Percentiles rank a stretch among this genome's conserved stretches.
Evolutionary conservation across 1,284 basidiomycete genomes (phyloP).

Genomic region (Melampsora larici-populina): DNA sequence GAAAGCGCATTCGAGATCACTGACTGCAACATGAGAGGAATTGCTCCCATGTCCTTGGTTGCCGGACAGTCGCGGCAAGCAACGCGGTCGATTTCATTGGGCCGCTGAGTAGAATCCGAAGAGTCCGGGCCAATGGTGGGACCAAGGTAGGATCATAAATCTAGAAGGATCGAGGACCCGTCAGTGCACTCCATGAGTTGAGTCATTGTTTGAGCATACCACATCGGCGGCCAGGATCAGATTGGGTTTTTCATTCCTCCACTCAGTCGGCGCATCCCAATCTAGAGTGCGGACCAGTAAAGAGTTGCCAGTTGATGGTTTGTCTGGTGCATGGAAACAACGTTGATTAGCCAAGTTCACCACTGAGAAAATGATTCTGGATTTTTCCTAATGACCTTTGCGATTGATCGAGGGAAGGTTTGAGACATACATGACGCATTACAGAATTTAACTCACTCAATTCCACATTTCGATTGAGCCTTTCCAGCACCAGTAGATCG

Average conservation of each 20-base stretch:
- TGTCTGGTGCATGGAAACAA: neutral
- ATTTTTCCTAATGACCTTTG: no score
- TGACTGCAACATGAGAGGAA: neutral
- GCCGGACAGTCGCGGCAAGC: neutral
- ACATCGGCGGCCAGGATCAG: constrained; percentile 34
- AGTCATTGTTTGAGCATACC: neutral
- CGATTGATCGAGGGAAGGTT: no score
- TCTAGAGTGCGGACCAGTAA: neutral
- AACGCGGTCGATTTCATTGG: neutral
- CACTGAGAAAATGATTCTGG: no score
- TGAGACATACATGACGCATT: no score
- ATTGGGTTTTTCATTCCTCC: neutral
- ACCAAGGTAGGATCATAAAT: neutral
- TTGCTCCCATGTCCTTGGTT: neutral
- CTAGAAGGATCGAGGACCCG: neutral
- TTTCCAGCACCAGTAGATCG: constrained; percentile 15
- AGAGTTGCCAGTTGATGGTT: neutral
- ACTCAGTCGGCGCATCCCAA: neutral
- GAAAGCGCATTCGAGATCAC: neutral
- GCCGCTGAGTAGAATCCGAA: neutral
- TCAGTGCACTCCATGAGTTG: neutral
- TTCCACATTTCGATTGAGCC: constrained; percentile 21
- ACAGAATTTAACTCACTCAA: constrained; percentile 14
- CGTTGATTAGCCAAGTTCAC: no score
- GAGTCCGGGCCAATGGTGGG: neutral